phyloP scores from a whole-genome alignment of 75 land plant genomes.

The Selaginella moellendorffii region DNA sequence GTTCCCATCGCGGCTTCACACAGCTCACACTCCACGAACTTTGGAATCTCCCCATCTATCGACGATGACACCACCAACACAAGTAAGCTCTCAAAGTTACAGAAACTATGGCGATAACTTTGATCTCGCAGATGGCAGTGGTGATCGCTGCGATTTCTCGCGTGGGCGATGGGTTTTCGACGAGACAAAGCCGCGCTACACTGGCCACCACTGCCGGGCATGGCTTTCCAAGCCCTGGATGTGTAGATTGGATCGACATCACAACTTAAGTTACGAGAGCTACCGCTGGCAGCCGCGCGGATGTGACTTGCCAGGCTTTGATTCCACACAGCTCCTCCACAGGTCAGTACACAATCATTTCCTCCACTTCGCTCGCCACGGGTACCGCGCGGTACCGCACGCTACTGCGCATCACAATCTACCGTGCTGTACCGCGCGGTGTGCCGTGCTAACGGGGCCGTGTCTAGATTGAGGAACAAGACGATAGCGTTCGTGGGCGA shows the following conservation, averaged over 20 bases:
- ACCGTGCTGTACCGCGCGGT: background rate
- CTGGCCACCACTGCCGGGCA: conserved; percentile 53
- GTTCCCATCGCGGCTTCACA: too few species aligned
- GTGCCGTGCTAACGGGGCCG: background rate
- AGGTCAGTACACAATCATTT: conserved; percentile 26
- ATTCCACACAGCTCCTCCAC: conserved; percentile 30
- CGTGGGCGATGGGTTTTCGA: conserved; percentile 71
- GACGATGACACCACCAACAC: too few species aligned
- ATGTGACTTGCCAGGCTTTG: conserved; percentile 64
- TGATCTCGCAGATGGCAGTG: too few species aligned
- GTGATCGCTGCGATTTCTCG: conserved; percentile 56
- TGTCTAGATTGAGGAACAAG: conserved; percentile 29
- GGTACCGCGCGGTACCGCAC: background rate
- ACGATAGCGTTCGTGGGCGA: conserved; percentile 81
- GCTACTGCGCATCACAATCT: background rate
- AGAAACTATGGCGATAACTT: too few species aligned
- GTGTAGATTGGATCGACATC: conserved; percentile 51
- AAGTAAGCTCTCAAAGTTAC: too few species aligned
- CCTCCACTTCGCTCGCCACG: too few species aligned
- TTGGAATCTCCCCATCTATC: too few species aligned
- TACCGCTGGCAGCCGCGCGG: conserved; percentile 65
- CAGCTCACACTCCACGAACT: too few species aligned
- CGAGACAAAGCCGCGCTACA: conserved; percentile 40
- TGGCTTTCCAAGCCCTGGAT: conserved; percentile 84
- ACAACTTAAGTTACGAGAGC: conserved; percentile 55